These are phyloP conservation scores for Saturnispora dispora DNA, from an alignment of 805 yeast species.

Conservation along the genomic window DNA sequence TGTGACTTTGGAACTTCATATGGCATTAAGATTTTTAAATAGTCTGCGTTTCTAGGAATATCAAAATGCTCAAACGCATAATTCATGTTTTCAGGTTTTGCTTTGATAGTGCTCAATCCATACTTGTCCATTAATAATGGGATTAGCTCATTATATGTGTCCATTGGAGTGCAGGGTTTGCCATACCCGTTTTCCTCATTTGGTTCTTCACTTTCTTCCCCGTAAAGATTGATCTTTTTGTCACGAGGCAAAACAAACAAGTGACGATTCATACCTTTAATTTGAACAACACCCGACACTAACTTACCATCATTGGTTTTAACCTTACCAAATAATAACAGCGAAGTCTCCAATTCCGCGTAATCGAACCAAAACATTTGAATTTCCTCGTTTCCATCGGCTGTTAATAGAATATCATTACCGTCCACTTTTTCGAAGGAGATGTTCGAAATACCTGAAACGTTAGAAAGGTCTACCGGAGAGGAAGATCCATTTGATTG, in stretches of 20 bases:
- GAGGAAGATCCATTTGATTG: conserved; percentile 22
- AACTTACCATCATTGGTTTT: conserved; percentile 46
- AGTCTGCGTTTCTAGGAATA: conserved; percentile 71
- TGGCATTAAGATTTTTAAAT: conserved; percentile 71
- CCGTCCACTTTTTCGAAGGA: conserved; percentile 28
- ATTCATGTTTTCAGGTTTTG: conserved; percentile 64
- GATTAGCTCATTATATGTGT: conserved; percentile 69
- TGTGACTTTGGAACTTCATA: conserved; percentile 52
- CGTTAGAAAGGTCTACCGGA: conserved; percentile 17
- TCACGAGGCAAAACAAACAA: conserved; percentile 70
- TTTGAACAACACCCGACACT: conserved; percentile 70
- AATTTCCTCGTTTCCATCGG: conserved; percentile 32
- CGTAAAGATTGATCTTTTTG: conserved; percentile 27
- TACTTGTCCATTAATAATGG: conserved; percentile 54
- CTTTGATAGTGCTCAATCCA: conserved; percentile 52
- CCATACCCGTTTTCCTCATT: conserved; percentile 18
- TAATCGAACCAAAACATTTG: conserved; percentile 88
- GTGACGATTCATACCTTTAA: conserved; percentile 61
- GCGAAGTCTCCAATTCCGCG: conserved; percentile 60
- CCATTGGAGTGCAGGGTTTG: conserved; percentile 42
- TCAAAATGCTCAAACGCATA: conserved; percentile 84
- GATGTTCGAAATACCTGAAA: conserved; percentile 18
- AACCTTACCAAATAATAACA: conserved; percentile 76
- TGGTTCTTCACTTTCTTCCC: conserved; percentile 33
- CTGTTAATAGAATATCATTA: conserved; percentile 24